Base-by-base conservation (phyloP, 2,329 filamentous ascomycete genomes). In the Escovopsis sp. region DNA sequence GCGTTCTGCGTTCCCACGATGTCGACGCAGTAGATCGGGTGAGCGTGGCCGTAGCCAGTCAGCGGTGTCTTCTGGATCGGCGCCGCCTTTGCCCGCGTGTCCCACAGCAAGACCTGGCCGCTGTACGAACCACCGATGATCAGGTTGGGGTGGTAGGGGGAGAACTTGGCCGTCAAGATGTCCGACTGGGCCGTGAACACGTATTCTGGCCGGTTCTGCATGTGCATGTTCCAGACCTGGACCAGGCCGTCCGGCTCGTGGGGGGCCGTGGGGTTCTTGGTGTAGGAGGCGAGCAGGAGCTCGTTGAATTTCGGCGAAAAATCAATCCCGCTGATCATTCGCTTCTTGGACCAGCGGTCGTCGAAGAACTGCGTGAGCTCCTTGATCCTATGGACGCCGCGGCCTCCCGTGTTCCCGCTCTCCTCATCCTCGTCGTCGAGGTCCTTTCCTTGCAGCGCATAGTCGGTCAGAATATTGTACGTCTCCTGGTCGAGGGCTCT, bases 1-100 rank as follows among this genome's bases (percentile, higher is more conserved):
- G 91, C 91, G 59, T 98, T 98, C 57, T 96, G 91, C 1, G 93
- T 98, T 48, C 91, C 91, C 39, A 98, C 86, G 42, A 98, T 93
- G 47, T 91, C 84, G 43, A 98, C 78, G 33, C 83, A 87, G 66
- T 98, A 98, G 48, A 98, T 84, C 0, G 91, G 91, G 56, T 98
- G 91, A 7, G 91, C 94, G 60, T 98, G 91, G 12, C 91, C 88
- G 12, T 85, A 88, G 39, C 91, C 89, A 6, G 89, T 96, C 33
- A 98, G 71, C 1, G 91, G 91, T 2, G 91, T 98, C 64, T 94
- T 95, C 54, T 95, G 88, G 6, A 96, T 87, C 0, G 93, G 89
- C 14, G 81, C 79, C 14, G 87, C 84, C 53, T 84, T 85, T 40
- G 86, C 84, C 48, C 91, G 81, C 10, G 87, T 98, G 57, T 98